Evolutionary conservation across 495 filamentous ascomycete species (phyloP), one percentile per base, ranked within the genome.

Genomic region (Immersiella caudata): DNA sequence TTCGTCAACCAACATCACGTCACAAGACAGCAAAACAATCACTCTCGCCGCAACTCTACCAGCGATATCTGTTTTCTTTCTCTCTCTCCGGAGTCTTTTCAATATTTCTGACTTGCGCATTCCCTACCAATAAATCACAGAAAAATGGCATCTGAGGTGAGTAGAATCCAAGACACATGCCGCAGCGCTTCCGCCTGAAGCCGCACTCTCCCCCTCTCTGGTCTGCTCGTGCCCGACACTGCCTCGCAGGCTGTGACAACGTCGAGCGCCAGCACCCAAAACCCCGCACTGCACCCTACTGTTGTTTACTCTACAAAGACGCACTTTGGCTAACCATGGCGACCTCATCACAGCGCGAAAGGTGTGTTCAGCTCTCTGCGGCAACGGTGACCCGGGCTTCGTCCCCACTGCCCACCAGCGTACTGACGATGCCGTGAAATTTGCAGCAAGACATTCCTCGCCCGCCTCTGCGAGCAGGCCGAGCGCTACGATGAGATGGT

Each of bases 401-500:
- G 50, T 49, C 63, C 62, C 60, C 65, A 26, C 62, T 29, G 46
- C 27, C 35, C 51, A 27, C n/a, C 27, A 40, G 29, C 56, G 26
- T 52, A 67, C 79, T 78, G 67, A 72, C 70, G 67, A 65, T 54
- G 68, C 64, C 67, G 60, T 65, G 69, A 67, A 64, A 33, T 33
- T 69, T 79, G 76, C 81, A 99, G 96, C 91, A 98, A 99, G 90
- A 99, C 95, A 75, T 99, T 99, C 87, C 93, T 99, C 79, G 95
- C 95, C 78, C 89, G 95, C 85, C 93, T 99, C 79, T 98, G 95
- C 87, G 95, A 99, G 92, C 95, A 99, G 90, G 95, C 95, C 78
- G 95, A 99, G 88, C 95, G 95, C 80, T 99, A 99, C 81, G 95
- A 99, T 93, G 95, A 99, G 85, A 99, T 99, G 95, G 95, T 99